A percentile compares a stretch with the other conserved stretches of the same genome.
Evolutionary conservation across 2,329 filamentous ascomycete genomes (phyloP).

Genomic region (Pseudogymnoascus sp.): DNA sequence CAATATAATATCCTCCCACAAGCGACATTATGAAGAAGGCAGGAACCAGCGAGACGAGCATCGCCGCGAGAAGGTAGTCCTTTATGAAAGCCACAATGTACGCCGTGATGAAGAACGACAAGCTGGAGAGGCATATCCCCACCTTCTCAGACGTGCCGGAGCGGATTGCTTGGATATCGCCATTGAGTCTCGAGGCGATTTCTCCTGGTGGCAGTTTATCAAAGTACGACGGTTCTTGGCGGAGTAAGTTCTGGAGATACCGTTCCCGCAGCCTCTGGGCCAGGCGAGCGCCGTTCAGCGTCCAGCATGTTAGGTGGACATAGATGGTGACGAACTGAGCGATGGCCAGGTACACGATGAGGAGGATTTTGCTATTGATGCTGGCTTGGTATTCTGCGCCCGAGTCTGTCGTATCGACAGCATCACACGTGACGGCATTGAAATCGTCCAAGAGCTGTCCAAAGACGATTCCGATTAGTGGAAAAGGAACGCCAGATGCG

Average conservation of each 20-base stretch:
- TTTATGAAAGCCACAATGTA: slow-evolving; percentile 53
- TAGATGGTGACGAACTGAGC: slow-evolving; percentile 57
- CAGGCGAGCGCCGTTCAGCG: slow-evolving; percentile 44
- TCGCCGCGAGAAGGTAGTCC: slow-evolving; percentile 42
- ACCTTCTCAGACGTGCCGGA: slow-evolving; percentile 52
- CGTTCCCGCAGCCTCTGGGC: slow-evolving; percentile 43
- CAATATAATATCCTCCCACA: slow-evolving; percentile 38
- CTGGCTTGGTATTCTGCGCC: slow-evolving; percentile 26
- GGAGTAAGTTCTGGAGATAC: slow-evolving; percentile 41
- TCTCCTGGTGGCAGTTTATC: slow-evolving; percentile 44
- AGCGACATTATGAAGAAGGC: slow-evolving; percentile 31
- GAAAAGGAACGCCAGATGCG: slow-evolving; percentile 50
- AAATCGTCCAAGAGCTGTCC: slow-evolving; percentile 53
- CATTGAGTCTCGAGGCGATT: slow-evolving; percentile 44
- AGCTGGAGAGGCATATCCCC: slow-evolving; percentile 43
- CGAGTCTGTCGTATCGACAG: slow-evolving; percentile 23
- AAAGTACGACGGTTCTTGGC: slow-evolving; percentile 46
- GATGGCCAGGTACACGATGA: slow-evolving; percentile 55
- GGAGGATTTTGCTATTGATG: slow-evolving; percentile 49
- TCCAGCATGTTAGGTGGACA: slow-evolving; percentile 52
- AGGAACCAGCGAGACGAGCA: slow-evolving; percentile 43
- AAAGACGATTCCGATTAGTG: slow-evolving; percentile 53
- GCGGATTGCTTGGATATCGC: slow-evolving; percentile 48
- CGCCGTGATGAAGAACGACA: slow-evolving; percentile 49
- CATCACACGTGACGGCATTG: slow-evolving; percentile 44